Evolutionary conservation across 2,329 filamentous ascomycete species (phyloP).

Genomic region (Cladophialophora yegresii): DNA sequence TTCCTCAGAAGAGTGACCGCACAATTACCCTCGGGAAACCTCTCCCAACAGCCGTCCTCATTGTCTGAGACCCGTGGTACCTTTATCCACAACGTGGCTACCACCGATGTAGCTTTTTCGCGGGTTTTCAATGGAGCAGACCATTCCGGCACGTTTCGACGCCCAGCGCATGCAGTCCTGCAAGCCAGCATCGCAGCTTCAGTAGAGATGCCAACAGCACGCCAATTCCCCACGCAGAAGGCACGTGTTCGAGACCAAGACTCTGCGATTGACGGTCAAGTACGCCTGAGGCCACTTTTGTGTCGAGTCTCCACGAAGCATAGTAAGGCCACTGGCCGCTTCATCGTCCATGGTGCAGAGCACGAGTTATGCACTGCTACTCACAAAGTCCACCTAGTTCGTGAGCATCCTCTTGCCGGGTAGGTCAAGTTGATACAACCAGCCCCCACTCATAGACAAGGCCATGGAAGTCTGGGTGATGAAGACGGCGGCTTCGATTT

Average conservation of each 20-base stretch:
- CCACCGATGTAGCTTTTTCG: background rate
- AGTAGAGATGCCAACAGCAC: too few relatives aligned
- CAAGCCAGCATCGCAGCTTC: background rate
- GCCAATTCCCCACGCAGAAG: background rate
- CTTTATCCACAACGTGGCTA: background rate
- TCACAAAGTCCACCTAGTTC: constrained; percentile 4
- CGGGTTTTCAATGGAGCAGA: background rate
- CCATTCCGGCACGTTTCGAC: background rate
- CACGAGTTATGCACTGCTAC: constrained; percentile 5
- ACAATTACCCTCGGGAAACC: background rate
- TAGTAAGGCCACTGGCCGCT: background rate
- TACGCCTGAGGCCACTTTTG: background rate
- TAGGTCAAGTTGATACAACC: constrained; percentile 3
- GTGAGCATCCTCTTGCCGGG: background rate
- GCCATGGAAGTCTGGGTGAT: background rate
- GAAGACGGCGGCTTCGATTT: constrained; percentile 2
- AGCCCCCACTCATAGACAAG: constrained; percentile 4
- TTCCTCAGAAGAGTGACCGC: background rate
- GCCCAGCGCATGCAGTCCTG: too few relatives aligned
- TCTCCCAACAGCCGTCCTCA: background rate
- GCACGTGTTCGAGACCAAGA: constrained; percentile 7
- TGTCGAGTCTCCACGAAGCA: background rate
- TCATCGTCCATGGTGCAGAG: constrained; percentile 4
- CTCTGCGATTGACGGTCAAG: background rate
- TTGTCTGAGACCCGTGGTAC: background rate